phyloP scores from a whole-genome alignment of 2,329 filamentous ascomycete species.

The Fusarium odoratissimum region DNA sequence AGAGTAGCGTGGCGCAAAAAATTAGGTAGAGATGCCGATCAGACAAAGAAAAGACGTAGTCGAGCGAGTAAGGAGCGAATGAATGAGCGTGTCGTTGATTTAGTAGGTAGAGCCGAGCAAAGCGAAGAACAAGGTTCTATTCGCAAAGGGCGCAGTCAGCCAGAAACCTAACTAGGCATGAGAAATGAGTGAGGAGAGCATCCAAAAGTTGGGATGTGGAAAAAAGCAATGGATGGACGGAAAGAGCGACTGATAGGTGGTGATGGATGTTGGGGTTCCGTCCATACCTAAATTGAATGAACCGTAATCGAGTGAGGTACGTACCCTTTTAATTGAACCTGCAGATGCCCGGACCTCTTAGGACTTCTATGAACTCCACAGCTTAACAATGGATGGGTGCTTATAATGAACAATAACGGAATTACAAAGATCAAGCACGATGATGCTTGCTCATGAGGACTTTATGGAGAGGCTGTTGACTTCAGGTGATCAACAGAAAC shows the following conservation, averaged over 20 bases:
- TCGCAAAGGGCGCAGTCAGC: slow-evolving; percentile 20
- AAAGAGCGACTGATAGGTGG: slow-evolving; percentile 22
- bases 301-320: slow-evolving; percentile 20
- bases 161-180: slow-evolving; percentile 27
- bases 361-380: slow-evolving; percentile 26
- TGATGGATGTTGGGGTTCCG: slow-evolving; percentile 29
- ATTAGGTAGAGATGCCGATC: slow-evolving; percentile 27
- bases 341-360: slow-evolving; percentile 2
- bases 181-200: slow-evolving; percentile 9
- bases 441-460: neutral
- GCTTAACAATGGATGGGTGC: neutral
- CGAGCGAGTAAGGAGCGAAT: slow-evolving; percentile 29
- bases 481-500: neutral
- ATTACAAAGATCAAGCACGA: neutral
- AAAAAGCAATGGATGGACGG: slow-evolving; percentile 24
- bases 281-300: slow-evolving; percentile 26
- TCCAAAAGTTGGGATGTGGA: slow-evolving; percentile 11
- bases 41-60: slow-evolving; percentile 29
- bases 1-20: slow-evolving; percentile 39
- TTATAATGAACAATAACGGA: neutral
- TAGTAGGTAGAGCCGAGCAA: slow-evolving; percentile 3
- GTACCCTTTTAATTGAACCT: slow-evolving; percentile 37
- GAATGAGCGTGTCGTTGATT: slow-evolving; percentile 17
- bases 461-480: neutral
- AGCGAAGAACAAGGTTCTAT: slow-evolving; percentile 22